phyloP scores from a whole-genome alignment of 2,329 filamentous ascomycete genomes.

The Epichloe scottii region DNA sequence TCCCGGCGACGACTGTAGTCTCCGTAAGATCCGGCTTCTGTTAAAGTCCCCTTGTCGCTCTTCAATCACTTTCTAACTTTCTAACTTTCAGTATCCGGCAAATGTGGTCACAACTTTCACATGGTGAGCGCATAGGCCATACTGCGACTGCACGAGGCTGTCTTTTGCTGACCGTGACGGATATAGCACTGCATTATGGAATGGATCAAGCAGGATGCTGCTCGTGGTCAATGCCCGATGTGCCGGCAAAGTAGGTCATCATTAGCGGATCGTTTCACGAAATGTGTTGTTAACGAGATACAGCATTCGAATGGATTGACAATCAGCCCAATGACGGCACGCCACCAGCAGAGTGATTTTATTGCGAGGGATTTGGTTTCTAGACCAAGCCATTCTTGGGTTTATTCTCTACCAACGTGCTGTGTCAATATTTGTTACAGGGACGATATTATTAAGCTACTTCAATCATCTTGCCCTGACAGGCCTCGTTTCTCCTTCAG shows the following conservation, averaged over 20 bases:
- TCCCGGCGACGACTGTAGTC: constrained; percentile 86
- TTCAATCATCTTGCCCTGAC: not conserved
- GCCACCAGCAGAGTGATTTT: constrained; percentile 15
- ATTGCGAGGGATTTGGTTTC: not conserved
- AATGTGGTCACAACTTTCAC: constrained; percentile 96
- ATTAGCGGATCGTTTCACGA: not conserved
- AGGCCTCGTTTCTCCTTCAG: not conserved
- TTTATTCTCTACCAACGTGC: not conserved
- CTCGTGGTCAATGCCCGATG: constrained; percentile 94
- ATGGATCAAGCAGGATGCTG: constrained; percentile 92
- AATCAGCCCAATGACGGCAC: constrained; percentile 18
- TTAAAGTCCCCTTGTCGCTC: not conserved
- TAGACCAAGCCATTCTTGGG: not conserved
- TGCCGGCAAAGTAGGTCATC: constrained; percentile 67
- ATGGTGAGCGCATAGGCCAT: constrained; percentile 51
- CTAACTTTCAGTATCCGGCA: constrained; percentile 64
- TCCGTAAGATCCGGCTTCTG: constrained; percentile 48
- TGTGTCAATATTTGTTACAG: not conserved
- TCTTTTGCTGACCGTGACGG: not conserved
- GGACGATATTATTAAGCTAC: not conserved
- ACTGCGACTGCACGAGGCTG: not conserved
- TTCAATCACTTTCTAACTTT: not conserved
- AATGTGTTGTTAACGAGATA: not conserved
- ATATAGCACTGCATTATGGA: constrained; percentile 81
- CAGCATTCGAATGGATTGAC: constrained; percentile 30